Conservation (phyloP, 2,329 filamentous ascomycete species). For the Pseudophaeomoniella oleicola region DNA sequence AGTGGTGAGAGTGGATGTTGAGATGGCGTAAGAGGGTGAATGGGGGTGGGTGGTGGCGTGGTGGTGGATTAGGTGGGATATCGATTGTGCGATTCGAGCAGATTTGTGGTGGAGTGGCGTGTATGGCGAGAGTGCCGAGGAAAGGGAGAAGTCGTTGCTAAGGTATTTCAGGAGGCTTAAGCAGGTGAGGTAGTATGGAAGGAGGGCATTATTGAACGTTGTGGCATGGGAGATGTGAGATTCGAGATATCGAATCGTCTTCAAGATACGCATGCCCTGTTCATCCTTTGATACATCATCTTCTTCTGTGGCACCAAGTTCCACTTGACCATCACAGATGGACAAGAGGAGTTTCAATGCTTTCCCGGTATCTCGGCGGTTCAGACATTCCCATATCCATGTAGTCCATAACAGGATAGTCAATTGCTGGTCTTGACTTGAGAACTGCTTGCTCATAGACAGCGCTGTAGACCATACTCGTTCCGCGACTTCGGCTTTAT, state of each 20-base stretch:
- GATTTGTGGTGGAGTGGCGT: background rate
- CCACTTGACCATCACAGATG: slow-evolving; percentile 20
- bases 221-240: slow-evolving; percentile 42
- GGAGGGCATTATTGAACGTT: slow-evolving; percentile 30
- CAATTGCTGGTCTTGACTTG: slow-evolving; percentile 19
- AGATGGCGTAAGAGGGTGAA: slow-evolving; percentile 48
- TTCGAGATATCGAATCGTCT: slow-evolving; percentile 33
- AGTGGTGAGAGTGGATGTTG: slow-evolving; percentile 46
- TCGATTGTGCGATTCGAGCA: slow-evolving; percentile 26
- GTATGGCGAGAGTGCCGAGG: slow-evolving; percentile 24
- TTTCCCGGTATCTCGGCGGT: slow-evolving; percentile 18
- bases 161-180: slow-evolving; percentile 46
- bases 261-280: slow-evolving; percentile 10
- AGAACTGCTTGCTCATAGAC: slow-evolving; percentile 34
- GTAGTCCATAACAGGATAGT: slow-evolving; percentile 39
- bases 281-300: slow-evolving; percentile 5
- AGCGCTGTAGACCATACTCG: slow-evolving; percentile 56
- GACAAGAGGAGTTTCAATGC: slow-evolving; percentile 25
- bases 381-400: slow-evolving; percentile 56
- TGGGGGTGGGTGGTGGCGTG: slow-evolving; percentile 45
- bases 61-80: slow-evolving; percentile 49
- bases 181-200: slow-evolving; percentile 44
- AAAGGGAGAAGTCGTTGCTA: slow-evolving; percentile 17
- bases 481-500: slow-evolving; percentile 41
- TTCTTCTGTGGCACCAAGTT: slow-evolving; percentile 17